Evolutionary conservation across 2,329 filamentous ascomycete genomes (phyloP).

Genomic region (Colletotrichum orbiculare): DNA sequence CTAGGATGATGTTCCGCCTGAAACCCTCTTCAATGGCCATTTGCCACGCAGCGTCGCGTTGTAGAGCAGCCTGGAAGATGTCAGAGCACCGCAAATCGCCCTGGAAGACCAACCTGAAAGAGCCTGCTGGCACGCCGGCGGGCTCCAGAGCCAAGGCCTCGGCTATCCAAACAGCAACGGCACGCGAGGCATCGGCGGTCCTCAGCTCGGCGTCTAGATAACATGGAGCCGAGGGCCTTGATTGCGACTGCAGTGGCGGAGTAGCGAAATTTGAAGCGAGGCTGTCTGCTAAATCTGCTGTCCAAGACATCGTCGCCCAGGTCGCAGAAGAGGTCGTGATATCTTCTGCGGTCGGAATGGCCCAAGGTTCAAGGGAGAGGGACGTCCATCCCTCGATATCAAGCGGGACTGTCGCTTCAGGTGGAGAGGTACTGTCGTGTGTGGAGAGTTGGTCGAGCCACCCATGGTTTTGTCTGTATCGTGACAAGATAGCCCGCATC

Average conservation of each 20-base stretch:
- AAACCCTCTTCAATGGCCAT: neutral
- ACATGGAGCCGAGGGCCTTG: neutral
- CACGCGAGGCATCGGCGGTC: neutral
- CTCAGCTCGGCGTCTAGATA: neutral
- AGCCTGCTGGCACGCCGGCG: constrained; percentile 3
- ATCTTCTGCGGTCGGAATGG: neutral
- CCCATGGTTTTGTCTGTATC: neutral
- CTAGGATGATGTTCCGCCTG: neutral
- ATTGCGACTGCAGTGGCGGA: neutral
- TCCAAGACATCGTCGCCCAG: neutral
- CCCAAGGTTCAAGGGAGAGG: neutral
- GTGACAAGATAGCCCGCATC: neutral
- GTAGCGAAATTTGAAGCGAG: neutral
- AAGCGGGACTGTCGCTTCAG: too few species aligned
- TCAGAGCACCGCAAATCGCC: neutral
- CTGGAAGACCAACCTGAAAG: constrained; percentile 7
- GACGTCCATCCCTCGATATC: too few species aligned
- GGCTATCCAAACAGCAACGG: neutral
- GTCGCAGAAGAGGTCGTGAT: neutral
- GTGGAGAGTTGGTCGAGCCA: neutral
- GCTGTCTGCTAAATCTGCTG: neutral
- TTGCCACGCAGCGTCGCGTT: constrained; percentile 14
- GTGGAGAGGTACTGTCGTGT: too few species aligned
- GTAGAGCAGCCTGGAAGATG: constrained; percentile 3
- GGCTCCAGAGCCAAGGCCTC: constrained; percentile 12